These are phyloP conservation scores for Colletotrichum echinochloae DNA, from an alignment of 2,329 filamentous ascomycete species.

Conservation along the genomic window DNA sequence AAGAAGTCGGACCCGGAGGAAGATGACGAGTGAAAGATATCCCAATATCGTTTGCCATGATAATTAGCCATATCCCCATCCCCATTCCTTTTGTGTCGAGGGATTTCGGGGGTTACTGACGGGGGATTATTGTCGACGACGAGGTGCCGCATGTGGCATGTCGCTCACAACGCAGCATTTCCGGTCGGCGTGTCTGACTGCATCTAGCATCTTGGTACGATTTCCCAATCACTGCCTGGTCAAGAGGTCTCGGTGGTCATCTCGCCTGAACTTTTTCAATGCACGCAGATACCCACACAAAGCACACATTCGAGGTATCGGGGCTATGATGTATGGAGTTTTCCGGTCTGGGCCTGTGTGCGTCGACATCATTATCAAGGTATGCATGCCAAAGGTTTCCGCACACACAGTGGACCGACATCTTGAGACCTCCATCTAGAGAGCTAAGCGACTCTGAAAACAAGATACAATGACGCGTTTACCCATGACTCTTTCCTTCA, in stretches of 20 bases:
- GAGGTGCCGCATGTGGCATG: background rate
- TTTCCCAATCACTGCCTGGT: background rate
- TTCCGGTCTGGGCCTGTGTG: too few species aligned
- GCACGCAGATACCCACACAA: too few species aligned
- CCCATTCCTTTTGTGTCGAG: background rate
- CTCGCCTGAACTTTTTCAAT: too few species aligned
- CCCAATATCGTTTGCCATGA: background rate
- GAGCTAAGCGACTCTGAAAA: too few species aligned
- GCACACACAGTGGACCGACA: too few species aligned
- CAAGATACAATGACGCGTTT: too few species aligned
- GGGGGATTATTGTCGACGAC: background rate
- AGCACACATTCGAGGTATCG: too few species aligned
- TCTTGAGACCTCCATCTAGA: too few species aligned
- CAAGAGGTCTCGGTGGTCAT: background rate
- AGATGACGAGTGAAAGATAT: conserved; percentile 44
- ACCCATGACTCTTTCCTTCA: too few species aligned
- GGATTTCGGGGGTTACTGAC: background rate
- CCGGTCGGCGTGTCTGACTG: background rate
- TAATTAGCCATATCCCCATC: background rate
- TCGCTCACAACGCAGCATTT: background rate
- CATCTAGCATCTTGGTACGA: background rate
- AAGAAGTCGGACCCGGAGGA: conserved; percentile 53
- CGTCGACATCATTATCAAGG: too few species aligned
- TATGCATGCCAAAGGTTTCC: too few species aligned
- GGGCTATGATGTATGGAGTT: too few species aligned